These are phyloP conservation scores for Claviceps sp. DNA, from an alignment of 2,329 filamentous ascomycete genomes.

Conservation along the genomic window DNA sequence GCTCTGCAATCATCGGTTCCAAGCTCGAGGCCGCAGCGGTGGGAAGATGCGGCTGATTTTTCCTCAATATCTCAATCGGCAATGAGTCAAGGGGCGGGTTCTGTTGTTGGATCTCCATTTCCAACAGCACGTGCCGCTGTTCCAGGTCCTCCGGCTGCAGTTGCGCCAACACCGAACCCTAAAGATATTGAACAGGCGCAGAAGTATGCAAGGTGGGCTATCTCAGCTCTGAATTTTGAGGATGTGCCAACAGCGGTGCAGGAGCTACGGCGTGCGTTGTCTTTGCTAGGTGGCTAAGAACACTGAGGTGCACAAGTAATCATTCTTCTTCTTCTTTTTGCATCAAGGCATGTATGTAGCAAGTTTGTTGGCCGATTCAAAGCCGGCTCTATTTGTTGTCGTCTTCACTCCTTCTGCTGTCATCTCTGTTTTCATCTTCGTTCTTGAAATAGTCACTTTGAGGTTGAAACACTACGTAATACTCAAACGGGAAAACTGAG, in stretches of 20 bases:
- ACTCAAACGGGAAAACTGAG: too few relatives aligned
- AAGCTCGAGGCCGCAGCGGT: conserved; percentile 7
- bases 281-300: conserved; percentile 46
- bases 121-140: conserved; percentile 5
- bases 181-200: conserved; percentile 67
- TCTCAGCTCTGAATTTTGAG: conserved; percentile 92
- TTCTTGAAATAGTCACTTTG: too few relatives aligned
- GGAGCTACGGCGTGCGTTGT: conserved; percentile 66
- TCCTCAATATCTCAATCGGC: background rate
- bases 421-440: too few relatives aligned
- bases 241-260: conserved; percentile 82
- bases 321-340: too few relatives aligned
- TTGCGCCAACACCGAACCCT: conserved; percentile 11
- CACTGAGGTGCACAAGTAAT: too few relatives aligned
- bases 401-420: too few relatives aligned
- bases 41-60: conserved; percentile 6
- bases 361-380: too few relatives aligned
- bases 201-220: conserved; percentile 94
- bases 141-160: conserved; percentile 4
- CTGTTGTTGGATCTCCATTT: conserved; percentile 1
- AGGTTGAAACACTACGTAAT: too few relatives aligned
- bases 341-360: too few relatives aligned
- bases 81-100: background rate
- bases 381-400: too few relatives aligned
- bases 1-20: conserved; percentile 8